Evolutionary conservation across 2,329 filamentous ascomycete species (phyloP).

Genomic region (Periconia sp.): DNA sequence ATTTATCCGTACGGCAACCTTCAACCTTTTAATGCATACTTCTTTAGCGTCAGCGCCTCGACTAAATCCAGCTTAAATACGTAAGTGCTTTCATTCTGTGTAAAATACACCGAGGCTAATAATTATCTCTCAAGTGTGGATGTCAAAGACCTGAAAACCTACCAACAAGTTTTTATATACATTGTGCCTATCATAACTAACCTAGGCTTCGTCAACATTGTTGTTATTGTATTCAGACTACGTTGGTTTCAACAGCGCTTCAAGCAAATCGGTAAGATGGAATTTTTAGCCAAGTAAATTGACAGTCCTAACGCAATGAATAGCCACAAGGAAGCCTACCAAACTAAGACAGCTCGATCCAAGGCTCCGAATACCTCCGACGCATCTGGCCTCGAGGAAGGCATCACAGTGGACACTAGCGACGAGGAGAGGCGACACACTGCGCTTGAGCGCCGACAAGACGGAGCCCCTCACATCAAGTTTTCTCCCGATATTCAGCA

Average conservation of each 20-base stretch:
- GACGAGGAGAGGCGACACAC: constrained; percentile 15
- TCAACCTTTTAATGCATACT: constrained; percentile 51
- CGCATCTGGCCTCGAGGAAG: constrained; percentile 45
- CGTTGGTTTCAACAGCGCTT: constrained; percentile 54
- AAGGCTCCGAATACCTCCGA: constrained; percentile 63
- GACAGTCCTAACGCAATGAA: constrained; percentile 51
- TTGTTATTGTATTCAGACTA: constrained; percentile 52
- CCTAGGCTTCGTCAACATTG: constrained; percentile 53
- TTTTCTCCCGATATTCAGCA: neutral
- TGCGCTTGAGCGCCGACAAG: constrained; percentile 6
- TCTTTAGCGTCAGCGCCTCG: constrained; percentile 53
- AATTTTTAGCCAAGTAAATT: constrained; percentile 67
- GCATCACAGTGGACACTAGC: constrained; percentile 36
- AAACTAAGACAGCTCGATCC: constrained; percentile 62
- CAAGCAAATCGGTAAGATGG: constrained; percentile 54
- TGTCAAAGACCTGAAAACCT: constrained; percentile 51
- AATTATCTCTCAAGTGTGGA: constrained; percentile 50
- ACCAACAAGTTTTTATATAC: constrained; percentile 57
- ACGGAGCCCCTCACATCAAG: neutral
- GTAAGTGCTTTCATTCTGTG: constrained; percentile 52
- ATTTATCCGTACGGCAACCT: constrained; percentile 47
- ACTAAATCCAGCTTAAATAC: constrained; percentile 57
- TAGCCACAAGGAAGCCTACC: constrained; percentile 62
- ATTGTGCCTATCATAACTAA: constrained; percentile 54
- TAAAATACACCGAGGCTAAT: constrained; percentile 50